Evolutionary conservation across 2,329 filamentous ascomycete genomes (phyloP), one percentile per base, ranked within the genome.

Genomic region (Tolypocladium nubicola): DNA sequence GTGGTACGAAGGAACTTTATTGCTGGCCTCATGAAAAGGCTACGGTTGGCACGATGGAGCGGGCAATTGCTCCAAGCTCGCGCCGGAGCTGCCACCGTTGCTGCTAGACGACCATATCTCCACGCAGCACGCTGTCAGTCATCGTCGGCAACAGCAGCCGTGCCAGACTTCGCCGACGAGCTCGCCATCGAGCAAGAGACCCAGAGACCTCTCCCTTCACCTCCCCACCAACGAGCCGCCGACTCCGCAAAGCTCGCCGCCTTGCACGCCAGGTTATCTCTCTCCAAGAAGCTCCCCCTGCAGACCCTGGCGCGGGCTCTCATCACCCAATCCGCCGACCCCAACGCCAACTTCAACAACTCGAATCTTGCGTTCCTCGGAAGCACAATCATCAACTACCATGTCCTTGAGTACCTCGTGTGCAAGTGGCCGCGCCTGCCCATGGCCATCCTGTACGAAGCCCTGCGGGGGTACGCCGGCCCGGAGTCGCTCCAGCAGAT

Each of bases 391-490:
- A 83, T 97, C 65, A 86, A 87, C 71, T 95, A 94, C 76, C 92
- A 97, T 72, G 87, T 89, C 60, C 83, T 89, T 67, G 94, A 99
- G 79, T 87, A 87, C 75, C 82, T 99, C 62, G 76, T 97, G 64
- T 90, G 87, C 76, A 88, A 86, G 67, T 97, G 92, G 74, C 94
- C 94, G 16, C 90, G 94, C 54, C 81, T 99, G 56, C 94, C 94
- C 56, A 88, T 94, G 81, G 75, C 82, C n/a, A 87, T 99, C 57
- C 76, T 96, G 55, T 95, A 90, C 74, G 85, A 91, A 56, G 88
- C 90, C 38, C 86, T 96, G 77, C 86, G 88, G 66, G 91, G 89
- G 52, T 97, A 90, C 70, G 81, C 86, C 52, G 94, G 94, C 5
- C 81, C 84, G 7, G 83, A 85, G 63, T 85, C 92, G 1, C 79